Evolutionary conservation across 768 basidiomycete genomes (phyloP).

Genomic region (Lentinula sp.): DNA sequence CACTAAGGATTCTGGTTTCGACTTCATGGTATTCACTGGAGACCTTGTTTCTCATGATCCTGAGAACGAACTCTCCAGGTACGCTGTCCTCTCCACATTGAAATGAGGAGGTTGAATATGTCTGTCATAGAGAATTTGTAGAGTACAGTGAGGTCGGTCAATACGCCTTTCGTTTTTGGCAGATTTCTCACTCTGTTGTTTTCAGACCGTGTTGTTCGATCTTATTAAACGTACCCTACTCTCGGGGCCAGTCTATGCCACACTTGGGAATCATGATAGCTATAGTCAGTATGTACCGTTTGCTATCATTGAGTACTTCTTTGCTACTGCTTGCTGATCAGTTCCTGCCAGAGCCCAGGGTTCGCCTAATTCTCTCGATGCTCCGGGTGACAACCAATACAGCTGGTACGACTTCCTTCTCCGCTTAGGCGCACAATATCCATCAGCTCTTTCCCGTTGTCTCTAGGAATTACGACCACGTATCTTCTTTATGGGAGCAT

Average conservation of each 20-base stretch:
- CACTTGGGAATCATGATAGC: conserved; percentile 74
- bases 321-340: not conserved
- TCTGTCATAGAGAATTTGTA: conserved; percentile 41
- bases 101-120: not conserved
- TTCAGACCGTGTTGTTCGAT: conserved; percentile 57
- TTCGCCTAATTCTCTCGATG: conserved; percentile 53
- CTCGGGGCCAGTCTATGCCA: conserved; percentile 68
- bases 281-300: conserved; percentile 48
- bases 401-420: conserved; percentile 41
- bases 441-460: not conserved
- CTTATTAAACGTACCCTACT: conserved; percentile 58
- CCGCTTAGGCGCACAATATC: not conserved
- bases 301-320: not conserved
- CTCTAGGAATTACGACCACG: conserved; percentile 70
- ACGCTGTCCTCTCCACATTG: conserved; percentile 10
- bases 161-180: not conserved
- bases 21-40: conserved; percentile 65
- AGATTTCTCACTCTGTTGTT: not conserved
- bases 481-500: conserved; percentile 65
- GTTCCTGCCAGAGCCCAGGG: conserved; percentile 43
- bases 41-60: conserved; percentile 72
- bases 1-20: conserved; percentile 55
- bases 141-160: conserved; percentile 55
- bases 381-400: conserved; percentile 50
- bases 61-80: conserved; percentile 58